Evolutionary conservation across 2,329 filamentous ascomycete species (phyloP).

Genomic region (Fusarium sp.): DNA sequence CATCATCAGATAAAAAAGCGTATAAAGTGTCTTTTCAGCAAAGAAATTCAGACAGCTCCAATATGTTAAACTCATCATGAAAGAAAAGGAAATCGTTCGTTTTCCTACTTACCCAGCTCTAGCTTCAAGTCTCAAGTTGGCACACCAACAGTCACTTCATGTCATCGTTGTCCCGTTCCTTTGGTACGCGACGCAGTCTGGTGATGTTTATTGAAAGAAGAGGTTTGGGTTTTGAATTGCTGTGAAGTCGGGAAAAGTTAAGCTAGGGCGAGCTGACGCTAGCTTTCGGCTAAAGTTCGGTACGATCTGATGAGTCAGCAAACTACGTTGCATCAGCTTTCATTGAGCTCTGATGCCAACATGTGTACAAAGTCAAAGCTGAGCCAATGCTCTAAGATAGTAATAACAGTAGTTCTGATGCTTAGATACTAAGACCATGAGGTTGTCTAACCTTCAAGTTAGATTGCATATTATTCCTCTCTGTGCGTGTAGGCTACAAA

Average conservation of each 20-base stretch:
- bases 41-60: slow-evolving; percentile 79
- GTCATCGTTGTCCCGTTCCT: slow-evolving; percentile 11
- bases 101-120: slow-evolving; percentile 37
- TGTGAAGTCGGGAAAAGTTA: slow-evolving; percentile 24
- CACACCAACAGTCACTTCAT: background rate
- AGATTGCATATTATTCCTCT: background rate
- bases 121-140: background rate
- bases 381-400: background rate
- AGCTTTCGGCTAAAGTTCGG: slow-evolving; percentile 34
- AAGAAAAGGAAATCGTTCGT: slow-evolving; percentile 6
- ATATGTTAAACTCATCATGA: slow-evolving; percentile 66
- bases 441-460: background rate
- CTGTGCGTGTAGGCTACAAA: background rate
- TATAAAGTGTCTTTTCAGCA: slow-evolving; percentile 71
- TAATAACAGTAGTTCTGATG: background rate
- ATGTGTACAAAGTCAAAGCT: background rate
- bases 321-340: background rate
- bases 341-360: background rate
- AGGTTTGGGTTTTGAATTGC: slow-evolving; percentile 18
- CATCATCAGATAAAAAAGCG: slow-evolving; percentile 59
- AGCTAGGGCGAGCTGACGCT: slow-evolving; percentile 19
- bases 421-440: background rate
- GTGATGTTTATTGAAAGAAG: slow-evolving; percentile 8
- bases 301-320: slow-evolving; percentile 1
- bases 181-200: slow-evolving; percentile 3